Percentiles rank a stretch among this genome's conserved stretches.
Conservation (phyloP, 805 yeast species). For the Kluyveromyces wickerhamii region DNA sequence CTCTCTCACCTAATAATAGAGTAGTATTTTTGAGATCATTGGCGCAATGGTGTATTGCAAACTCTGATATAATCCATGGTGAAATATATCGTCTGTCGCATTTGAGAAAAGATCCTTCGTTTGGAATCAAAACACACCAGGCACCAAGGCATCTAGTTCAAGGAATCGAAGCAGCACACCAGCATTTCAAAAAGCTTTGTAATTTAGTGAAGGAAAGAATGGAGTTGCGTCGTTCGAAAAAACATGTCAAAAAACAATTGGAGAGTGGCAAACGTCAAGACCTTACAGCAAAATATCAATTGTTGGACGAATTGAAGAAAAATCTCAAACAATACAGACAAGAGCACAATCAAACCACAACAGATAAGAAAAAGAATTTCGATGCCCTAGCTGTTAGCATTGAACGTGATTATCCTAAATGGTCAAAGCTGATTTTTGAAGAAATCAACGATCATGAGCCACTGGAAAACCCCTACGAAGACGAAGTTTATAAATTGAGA, state of each 20-base stretch:
- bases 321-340: constrained; percentile 12
- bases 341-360: constrained; percentile 6
- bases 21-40: constrained; percentile 18
- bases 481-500: constrained; percentile 22
- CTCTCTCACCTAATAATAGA: constrained; percentile 22
- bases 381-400: constrained; percentile 4
- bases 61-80: constrained; percentile 22
- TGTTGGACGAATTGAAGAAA: constrained; percentile 16
- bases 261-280: constrained; percentile 19
- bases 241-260: constrained; percentile 18
- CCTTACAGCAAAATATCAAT: constrained; percentile 14
- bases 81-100: constrained; percentile 23
- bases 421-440: constrained; percentile 20
- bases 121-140: constrained; percentile 21
- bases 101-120: constrained; percentile 21
- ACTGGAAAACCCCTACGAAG: constrained; percentile 21
- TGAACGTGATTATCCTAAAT: constrained; percentile 18
- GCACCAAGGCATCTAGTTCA: constrained; percentile 21
- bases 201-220: constrained; percentile 17
- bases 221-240: constrained; percentile 20
- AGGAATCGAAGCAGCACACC: constrained; percentile 18
- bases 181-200: constrained; percentile 21
- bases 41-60: constrained; percentile 20
- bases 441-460: constrained; percentile 23
- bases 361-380: not conserved